Evolutionary conservation across 2,329 filamentous ascomycete genomes (phyloP), one percentile per base, ranked within the genome.

Genomic region (Botrytis cinerea): DNA sequence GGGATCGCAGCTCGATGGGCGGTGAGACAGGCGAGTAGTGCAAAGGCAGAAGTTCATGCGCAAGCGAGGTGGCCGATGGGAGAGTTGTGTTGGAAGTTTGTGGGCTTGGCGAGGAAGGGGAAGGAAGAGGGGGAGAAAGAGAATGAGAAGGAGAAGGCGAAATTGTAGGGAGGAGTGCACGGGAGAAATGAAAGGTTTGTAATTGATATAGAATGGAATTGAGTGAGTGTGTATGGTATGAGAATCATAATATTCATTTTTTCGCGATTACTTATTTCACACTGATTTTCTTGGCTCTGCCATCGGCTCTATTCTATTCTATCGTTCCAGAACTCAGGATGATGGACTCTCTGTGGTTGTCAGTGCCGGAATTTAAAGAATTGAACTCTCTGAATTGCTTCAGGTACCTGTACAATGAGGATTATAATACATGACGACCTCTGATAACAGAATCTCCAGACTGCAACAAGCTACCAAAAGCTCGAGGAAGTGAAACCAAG

Each of bases 1-100:
- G 96, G 96, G 4, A 98, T 99, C 81, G 95, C 95, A 67, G 96
- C 96, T 68, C 86, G 96, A 76, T 92, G 92, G 82, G 96, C 96
- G 40, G 84, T 88, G 66, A 86, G 95, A 67, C 95, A 98, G 86
- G 96, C 96, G 54, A 97, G 94, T 83, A 97, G 94, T 82, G 92
- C 89, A 73, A 89, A 92, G 81, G 96, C 96, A 10, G 88, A 86
- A 78, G 87, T 90, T 60, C 93, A 97, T 82, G 94, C 87, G 0
- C 84, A 84, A 72, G 88, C 89, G 81, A 90, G 93, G 83, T 86
- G 85, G 63, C 90, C 92, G 35, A 89, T 95, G 85, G 94, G 92
- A 0, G 87, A 93, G 82, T 86, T 92, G 78, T 93, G 94, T 9
- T 98, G 94, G 93, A 85, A 87, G 73, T 83, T 94, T 78, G 91